Base-by-base conservation (phyloP, 768 basidiomycete species). In the Xerocomellus dryophilus region DNA sequence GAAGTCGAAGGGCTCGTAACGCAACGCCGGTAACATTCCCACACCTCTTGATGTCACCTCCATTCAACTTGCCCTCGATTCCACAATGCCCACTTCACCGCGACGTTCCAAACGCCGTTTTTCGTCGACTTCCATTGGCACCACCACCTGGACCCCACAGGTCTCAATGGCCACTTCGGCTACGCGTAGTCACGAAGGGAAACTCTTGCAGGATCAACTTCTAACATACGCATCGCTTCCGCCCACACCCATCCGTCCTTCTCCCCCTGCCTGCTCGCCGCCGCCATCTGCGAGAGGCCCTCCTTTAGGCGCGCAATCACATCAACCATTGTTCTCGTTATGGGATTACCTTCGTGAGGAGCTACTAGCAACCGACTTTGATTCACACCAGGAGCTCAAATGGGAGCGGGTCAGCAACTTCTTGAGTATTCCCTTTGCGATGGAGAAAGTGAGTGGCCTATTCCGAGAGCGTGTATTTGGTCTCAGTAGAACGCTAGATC, bases 391-490 rank as follows among this genome's bases (percentile, higher is more conserved):
- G 62, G 93, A 94, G 66, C 76, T 92, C 61, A 94, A 94, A 70
- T 93, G 93, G 89, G 96, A 98, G 65, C 78, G 97, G 14, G 94
- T 99, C 51, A 88, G 91, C 67, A 98, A 98, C 71, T 99, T 98
- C 67, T 72, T 99, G 53, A 86, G 81, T 48, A 93, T 98, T 44
- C 97, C 97, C 2, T 62, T 92, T 10, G 94, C 95, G 5, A 84
- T 95, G 60, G 97, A 99, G 72, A 95, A 96, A 81, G 95, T 90
- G 55, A n/a, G 76, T 36, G 4, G 4, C 7, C 23, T 17, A 15
- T 31, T 38, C 15, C 35, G 17, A 36, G 31, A 23, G 25, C n/a
- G 17, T 15, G 6, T 27, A 7, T 41, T 43, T 50, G 27, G 27
- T 36, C 54, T 62, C 31, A 17, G 17, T 5, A 36, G 21, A 18